phyloP scores from a whole-genome alignment of 2,329 filamentous ascomycete genomes.

The Aureobasidium musti region DNA sequence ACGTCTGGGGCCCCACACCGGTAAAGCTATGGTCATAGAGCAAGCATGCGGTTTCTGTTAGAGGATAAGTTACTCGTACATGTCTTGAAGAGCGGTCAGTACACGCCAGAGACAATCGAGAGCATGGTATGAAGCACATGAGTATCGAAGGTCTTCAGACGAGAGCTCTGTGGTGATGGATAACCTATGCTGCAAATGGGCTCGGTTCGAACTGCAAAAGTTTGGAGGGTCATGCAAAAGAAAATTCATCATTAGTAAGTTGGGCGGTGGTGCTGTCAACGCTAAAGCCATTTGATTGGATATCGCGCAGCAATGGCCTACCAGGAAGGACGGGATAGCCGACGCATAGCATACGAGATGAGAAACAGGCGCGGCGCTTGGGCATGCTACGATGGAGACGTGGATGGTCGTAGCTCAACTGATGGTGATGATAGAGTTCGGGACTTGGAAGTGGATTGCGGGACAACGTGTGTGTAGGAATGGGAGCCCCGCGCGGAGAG shows the following conservation, averaged over 20 bases:
- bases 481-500: constrained; percentile 18
- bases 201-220: not conserved
- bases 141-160: no score
- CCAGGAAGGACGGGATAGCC: constrained; percentile 4
- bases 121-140: not conserved
- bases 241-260: constrained; percentile 14
- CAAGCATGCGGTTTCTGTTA: constrained; percentile 19
- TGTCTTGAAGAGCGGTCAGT: constrained; percentile 8
- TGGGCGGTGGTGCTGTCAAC: not conserved
- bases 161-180: not conserved
- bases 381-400: constrained; percentile 1
- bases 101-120: not conserved
- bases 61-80: not conserved
- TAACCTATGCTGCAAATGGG: not conserved
- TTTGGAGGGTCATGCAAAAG: not conserved
- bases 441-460: constrained; percentile 8
- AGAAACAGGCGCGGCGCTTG: constrained; percentile 1
- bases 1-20: constrained; percentile 20
- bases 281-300: constrained; percentile 3
- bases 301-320: constrained; percentile 13
- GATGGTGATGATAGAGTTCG: constrained; percentile 17
- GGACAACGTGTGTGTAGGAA: not conserved
- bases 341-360: not conserved
- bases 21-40: not conserved
- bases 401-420: constrained; percentile 1